Percentiles rank a stretch among this genome's conserved stretches.
These are phyloP conservation scores for Scorias spongiosa DNA, from an alignment of 2,329 filamentous ascomycete genomes.

Conservation along the genomic window DNA sequence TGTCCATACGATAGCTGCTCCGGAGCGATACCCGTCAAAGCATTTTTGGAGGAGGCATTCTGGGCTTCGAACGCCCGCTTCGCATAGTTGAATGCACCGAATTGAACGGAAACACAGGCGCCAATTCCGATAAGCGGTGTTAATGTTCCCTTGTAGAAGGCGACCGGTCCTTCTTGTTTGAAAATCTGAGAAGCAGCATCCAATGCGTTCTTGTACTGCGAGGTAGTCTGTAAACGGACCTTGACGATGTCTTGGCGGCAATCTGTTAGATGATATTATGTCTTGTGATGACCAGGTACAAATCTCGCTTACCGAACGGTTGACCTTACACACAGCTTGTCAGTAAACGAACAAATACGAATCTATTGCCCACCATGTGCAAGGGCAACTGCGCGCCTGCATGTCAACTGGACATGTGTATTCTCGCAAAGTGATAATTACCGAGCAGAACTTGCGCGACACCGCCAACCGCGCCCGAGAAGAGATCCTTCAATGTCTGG, in stretches of 20 bases:
- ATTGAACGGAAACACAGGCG: constrained; percentile 91
- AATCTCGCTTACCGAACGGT: constrained; percentile 41
- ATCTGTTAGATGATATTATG: not conserved
- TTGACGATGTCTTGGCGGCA: constrained; percentile 68
- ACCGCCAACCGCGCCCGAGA: constrained; percentile 79
- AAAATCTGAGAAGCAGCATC: constrained; percentile 73
- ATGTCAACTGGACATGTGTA: constrained; percentile 18
- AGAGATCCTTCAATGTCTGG: constrained; percentile 65
- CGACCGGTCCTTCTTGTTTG: constrained; percentile 69
- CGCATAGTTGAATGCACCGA: constrained; percentile 89
- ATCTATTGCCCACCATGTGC: not conserved
- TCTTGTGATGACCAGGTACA: not conserved
- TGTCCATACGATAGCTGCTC: constrained; percentile 57
- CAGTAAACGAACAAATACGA: not conserved
- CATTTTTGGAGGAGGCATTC: constrained; percentile 35
- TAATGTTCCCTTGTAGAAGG: constrained; percentile 96
- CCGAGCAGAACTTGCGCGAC: constrained; percentile 88
- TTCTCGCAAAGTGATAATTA: constrained; percentile 25
- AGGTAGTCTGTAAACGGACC: constrained; percentile 84
- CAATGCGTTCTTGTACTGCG: constrained; percentile 64
- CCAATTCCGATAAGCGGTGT: constrained; percentile 92
- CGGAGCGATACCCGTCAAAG: not conserved
- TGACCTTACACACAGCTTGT: constrained; percentile 32
- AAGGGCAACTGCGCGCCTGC: not conserved
- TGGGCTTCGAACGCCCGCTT: constrained; percentile 68